These are phyloP conservation scores for Suillus discolor DNA, from an alignment of 768 basidiomycete species.

Conservation along the genomic window DNA sequence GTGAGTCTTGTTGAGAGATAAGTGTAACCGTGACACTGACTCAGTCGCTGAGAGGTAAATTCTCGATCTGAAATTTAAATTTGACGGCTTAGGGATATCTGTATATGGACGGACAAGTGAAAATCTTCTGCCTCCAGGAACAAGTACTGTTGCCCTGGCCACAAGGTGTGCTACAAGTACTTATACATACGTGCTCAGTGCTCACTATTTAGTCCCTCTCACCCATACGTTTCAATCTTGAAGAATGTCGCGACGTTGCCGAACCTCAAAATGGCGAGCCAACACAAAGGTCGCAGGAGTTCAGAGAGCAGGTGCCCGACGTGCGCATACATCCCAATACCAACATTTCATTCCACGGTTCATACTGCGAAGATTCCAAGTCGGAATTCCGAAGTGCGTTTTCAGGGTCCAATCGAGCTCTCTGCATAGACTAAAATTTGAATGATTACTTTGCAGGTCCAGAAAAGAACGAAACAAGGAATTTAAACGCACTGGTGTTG, in stretches of 20 bases:
- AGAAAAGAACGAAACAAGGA: slow-evolving; percentile 6
- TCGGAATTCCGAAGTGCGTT: slow-evolving; percentile 8
- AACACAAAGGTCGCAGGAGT: background rate
- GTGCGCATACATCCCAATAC: slow-evolving; percentile 4
- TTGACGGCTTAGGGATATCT: background rate
- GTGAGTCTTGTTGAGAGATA: no score
- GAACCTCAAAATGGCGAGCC: background rate
- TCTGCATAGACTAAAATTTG: background rate
- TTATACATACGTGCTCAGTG: background rate
- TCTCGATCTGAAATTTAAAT: background rate
- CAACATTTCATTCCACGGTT: slow-evolving; percentile 17
- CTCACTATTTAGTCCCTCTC: background rate
- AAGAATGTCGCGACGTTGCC: background rate
- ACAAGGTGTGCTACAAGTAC: background rate
- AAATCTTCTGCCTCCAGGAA: background rate
- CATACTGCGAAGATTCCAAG: slow-evolving; percentile 11
- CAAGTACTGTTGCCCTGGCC: background rate
- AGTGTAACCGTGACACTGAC: background rate
- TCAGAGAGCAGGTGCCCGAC: background rate
- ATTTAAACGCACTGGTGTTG: slow-evolving; percentile 5
- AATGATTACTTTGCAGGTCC: slow-evolving; percentile 6
- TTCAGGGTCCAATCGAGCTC: background rate
- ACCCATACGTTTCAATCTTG: background rate
- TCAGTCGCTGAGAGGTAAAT: background rate
- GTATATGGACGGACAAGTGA: background rate